phyloP scores from a whole-genome alignment of 1,284 basidiomycete species.

The Rhodotorula sp. region DNA sequence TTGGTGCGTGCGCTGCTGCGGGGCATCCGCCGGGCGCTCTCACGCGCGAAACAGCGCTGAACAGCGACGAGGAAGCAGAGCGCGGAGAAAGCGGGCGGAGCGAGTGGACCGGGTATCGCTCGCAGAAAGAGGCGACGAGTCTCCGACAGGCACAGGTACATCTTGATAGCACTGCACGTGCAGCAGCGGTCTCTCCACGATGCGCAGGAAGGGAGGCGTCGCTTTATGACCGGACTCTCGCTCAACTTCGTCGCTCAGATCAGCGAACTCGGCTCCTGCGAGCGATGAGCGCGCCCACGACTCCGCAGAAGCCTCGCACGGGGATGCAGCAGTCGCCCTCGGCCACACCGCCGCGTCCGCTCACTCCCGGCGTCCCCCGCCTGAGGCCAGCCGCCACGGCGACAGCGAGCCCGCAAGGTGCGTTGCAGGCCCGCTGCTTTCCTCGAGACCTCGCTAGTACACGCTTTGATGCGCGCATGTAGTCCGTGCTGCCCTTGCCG shows the following conservation, averaged over 20 bases:
- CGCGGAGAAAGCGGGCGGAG: too few relatives aligned
- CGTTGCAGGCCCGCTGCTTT: fast-evolving
- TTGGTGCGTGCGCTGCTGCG: too few relatives aligned
- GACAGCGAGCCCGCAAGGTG: slow-evolving; percentile 27
- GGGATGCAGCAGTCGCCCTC: neutral
- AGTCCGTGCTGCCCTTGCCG: slow-evolving; percentile 39
- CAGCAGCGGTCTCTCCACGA: too few relatives aligned
- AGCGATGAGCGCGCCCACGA: slow-evolving; percentile 11
- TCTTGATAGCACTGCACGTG: too few relatives aligned
- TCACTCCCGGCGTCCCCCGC: neutral
- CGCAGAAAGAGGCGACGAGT: too few relatives aligned
- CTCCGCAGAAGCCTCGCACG: neutral
- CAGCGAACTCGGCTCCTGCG: too few relatives aligned
- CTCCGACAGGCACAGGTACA: too few relatives aligned
- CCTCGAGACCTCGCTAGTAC: neutral
- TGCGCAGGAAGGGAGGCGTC: too few relatives aligned
- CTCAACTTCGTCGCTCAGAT: neutral
- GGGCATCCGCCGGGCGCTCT: too few relatives aligned
- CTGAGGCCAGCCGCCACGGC: neutral
- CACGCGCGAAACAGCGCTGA: too few relatives aligned
- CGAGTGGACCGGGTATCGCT: too few relatives aligned
- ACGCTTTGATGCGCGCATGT: neutral
- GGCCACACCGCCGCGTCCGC: neutral
- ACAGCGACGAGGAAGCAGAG: too few relatives aligned
- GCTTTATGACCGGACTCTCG: neutral